Conservation (phyloP, 163 green algal species). For the Scenedesmus sp. region DNA sequence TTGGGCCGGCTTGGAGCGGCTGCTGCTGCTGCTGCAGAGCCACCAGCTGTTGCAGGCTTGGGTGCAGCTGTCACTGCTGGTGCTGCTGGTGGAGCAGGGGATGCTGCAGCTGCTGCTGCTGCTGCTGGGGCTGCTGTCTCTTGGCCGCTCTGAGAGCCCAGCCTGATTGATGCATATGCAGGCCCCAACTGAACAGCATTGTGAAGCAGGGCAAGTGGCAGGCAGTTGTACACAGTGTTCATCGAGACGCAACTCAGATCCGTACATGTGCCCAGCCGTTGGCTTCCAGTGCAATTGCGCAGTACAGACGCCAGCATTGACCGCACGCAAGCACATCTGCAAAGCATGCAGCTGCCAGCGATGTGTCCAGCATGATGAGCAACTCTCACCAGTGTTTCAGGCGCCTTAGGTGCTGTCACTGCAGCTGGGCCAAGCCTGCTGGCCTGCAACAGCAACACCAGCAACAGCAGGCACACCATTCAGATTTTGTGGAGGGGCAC, state of each 20-base stretch:
- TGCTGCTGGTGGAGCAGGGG: neutral
- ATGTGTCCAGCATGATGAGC: too few species aligned
- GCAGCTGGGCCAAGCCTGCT: neutral
- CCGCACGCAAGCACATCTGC: too few species aligned
- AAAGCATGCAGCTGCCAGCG: too few species aligned
- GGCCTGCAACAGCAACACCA: constrained; percentile 8
- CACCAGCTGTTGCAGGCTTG: neutral
- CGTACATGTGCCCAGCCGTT: too few species aligned
- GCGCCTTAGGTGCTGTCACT: neutral
- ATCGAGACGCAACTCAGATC: too few species aligned
- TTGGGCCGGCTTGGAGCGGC: neutral
- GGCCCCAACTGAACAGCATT: constrained; percentile 21
- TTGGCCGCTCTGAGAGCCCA: neutral
- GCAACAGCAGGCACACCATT: too few species aligned
- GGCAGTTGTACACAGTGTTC: too few species aligned
- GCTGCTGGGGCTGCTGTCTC: neutral
- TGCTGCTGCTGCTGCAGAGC: neutral
- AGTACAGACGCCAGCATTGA: too few species aligned
- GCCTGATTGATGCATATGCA: constrained; percentile 1
- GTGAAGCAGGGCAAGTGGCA: neutral
- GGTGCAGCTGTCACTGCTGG: neutral
- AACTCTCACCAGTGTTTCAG: neutral
- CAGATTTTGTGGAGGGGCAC: neutral
- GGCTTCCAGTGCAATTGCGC: too few species aligned
- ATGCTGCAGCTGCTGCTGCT: neutral